Base-by-base conservation (phyloP, 805 yeast species). In the Saccharomyces eubayanus region DNA sequence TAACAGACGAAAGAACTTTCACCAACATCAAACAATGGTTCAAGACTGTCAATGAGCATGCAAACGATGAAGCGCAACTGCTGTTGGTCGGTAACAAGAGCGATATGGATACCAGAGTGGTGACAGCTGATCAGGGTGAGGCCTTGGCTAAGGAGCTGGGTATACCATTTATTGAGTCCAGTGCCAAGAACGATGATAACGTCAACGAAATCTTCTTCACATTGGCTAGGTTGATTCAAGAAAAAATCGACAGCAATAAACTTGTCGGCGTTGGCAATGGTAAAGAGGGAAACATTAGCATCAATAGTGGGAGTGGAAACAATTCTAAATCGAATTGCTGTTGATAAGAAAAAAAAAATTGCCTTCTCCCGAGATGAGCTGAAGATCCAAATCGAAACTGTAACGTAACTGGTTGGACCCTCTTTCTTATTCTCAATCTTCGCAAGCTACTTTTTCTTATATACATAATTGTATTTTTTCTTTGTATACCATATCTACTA, bases 31-130 rank as follows among this genome's bases (percentile, higher is more conserved):
- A 89, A 69, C 88, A 87, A 65, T 94, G 99, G 99, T 89, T 82
- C 75, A 84, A 87, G 64, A 92, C 97, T 14, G 97, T 94, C 49
- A 87, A 89, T 68, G 96, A 91, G 70, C 97, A 94, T 64, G 99
- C 98, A 45, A 87, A 86, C 63, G 98, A 91, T 60, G 96, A 91
- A 66, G 97, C 97, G 12, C 96, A 90, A 72, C 78, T 94, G 67
- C 84, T 92, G 67, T 77, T 94, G 61, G 97, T 94, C 14, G 99
- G 97, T 59, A 94, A 94, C 78, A 94, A 94, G 77, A 85, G 87
- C 70, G 99, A 94, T 67, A 94, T 91, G 74, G 84, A 79, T 51
- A 81, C 87, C 61, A 84, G 99, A 72, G 91, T 86, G 54, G 96
- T 94, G 11, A 77, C 91, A 27, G 78, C 81, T 54, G 96, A 92